Conservation (phyloP, 225 moss, liverwort and hornwort genomes). For the Pseudoscleropodium purum region DNA sequence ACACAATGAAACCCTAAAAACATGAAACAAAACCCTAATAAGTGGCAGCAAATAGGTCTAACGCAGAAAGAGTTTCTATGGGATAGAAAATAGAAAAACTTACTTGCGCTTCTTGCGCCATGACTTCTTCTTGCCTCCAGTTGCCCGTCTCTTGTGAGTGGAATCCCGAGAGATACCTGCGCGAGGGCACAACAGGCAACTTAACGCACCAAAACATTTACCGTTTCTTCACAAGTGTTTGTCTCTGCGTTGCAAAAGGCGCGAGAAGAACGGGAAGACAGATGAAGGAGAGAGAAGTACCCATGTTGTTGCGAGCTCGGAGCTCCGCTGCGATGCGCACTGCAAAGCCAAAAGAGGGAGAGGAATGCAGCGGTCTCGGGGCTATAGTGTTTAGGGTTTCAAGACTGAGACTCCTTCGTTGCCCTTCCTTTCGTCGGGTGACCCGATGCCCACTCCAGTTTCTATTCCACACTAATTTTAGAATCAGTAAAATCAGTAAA, state of each 20-base stretch:
- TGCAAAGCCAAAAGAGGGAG: background rate
- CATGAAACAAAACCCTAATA: background rate
- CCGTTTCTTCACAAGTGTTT: background rate
- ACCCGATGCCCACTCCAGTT: background rate
- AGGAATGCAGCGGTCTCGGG: fast-evolving
- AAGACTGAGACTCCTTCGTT: background rate
- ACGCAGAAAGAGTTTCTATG: background rate
- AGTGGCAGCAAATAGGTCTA: background rate
- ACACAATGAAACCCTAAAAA: background rate
- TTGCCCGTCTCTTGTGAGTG: conserved; percentile 92
- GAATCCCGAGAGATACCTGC: conserved; percentile 98
- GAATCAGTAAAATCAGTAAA: background rate
- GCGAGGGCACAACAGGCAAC: background rate
- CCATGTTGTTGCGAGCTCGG: conserved; percentile 16
- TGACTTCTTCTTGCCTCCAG: conserved; percentile 99
- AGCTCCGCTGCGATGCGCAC: background rate
- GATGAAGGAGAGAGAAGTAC: background rate
- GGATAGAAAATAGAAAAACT: background rate
- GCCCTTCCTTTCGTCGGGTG: background rate
- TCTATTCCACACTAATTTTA: background rate
- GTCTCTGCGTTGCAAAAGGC: background rate
- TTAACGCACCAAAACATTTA: background rate
- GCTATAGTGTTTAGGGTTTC: conserved; percentile 6
- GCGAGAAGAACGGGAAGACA: background rate
- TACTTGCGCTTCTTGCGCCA: conserved; percentile 99